These are phyloP conservation scores for Centrapalus pauciflorus DNA, from an alignment of 129 eudicot genomes.

Conservation along the genomic window DNA sequence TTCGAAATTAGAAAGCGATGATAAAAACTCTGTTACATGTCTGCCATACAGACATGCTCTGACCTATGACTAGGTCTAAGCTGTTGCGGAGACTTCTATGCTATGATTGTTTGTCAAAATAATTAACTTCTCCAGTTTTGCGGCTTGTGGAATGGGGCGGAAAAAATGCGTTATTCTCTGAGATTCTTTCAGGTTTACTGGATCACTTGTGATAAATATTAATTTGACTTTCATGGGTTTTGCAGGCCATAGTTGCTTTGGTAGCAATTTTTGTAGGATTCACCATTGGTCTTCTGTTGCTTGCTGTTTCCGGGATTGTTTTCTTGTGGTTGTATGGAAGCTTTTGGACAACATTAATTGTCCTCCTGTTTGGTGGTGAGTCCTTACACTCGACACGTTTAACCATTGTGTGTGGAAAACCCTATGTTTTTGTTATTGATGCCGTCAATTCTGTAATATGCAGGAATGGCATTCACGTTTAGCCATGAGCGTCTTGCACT, in stretches of 20 bases:
- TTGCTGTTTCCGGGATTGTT: slow-evolving; percentile 41
- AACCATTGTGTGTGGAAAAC: neutral
- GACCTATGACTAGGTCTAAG: too few relatives aligned
- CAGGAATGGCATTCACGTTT: slow-evolving; percentile 62
- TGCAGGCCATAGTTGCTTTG: slow-evolving; percentile 60
- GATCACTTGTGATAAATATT: slow-evolving; percentile 10
- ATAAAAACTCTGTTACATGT: neutral
- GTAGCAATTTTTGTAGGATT: slow-evolving; percentile 65
- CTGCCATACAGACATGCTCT: neutral
- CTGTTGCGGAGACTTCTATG: neutral
- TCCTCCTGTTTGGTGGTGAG: slow-evolving; percentile 61
- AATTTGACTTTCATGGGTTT: slow-evolving; percentile 9
- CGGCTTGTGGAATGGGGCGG: neutral
- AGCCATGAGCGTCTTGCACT: slow-evolving; percentile 69
- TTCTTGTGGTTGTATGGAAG: slow-evolving; percentile 94
- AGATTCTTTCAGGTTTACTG: neutral
- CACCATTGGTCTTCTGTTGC: slow-evolving; percentile 45
- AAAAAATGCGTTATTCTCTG: neutral
- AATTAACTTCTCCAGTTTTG: neutral
- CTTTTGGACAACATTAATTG: slow-evolving; percentile 73
- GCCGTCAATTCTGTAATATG: slow-evolving; percentile 24
- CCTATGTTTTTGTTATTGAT: slow-evolving; percentile 15
- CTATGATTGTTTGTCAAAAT: neutral
- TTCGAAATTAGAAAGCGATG: neutral
- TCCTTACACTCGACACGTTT: slow-evolving; percentile 3